A percentile compares a stretch with the other conserved stretches of the same genome.
These are phyloP conservation scores for Oryza rufipogon DNA, from an alignment of 176 grass and related monocot species.

Conservation along the genomic window DNA sequence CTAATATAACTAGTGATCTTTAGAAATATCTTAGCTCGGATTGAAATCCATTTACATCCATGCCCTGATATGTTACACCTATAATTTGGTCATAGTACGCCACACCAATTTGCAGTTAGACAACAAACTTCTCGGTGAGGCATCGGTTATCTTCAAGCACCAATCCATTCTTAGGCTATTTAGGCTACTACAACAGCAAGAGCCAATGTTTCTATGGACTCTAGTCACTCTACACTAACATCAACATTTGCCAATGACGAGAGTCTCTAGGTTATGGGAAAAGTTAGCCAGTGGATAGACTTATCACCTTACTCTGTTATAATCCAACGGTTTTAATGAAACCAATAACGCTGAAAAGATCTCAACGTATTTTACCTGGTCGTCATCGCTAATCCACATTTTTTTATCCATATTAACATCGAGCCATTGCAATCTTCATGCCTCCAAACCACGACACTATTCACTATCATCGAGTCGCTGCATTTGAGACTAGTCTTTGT, in stretches of 20 bases:
- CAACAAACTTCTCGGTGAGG: constrained; percentile 42
- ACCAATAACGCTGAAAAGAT: constrained; percentile 57
- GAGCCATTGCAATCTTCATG: too few relatives aligned
- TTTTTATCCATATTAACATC: too few relatives aligned
- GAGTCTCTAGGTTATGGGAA: constrained; percentile 66
- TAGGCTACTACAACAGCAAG: constrained; percentile 59
- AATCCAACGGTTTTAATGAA: constrained; percentile 69
- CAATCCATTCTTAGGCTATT: constrained; percentile 65
- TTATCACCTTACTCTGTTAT: constrained; percentile 53
- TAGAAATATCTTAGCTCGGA: constrained; percentile 56
- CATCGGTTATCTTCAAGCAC: constrained; percentile 68
- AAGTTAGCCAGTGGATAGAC: constrained; percentile 64
- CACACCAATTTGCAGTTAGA: constrained; percentile 55
- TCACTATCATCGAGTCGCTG: too few relatives aligned
- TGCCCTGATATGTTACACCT: too few relatives aligned
- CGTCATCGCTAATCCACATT: too few relatives aligned
- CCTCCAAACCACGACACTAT: too few relatives aligned
- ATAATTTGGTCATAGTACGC: constrained; percentile 1
- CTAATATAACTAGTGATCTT: constrained; percentile 56
- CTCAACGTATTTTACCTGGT: constrained; percentile 40
- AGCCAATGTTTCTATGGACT: constrained; percentile 58
- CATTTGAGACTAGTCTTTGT: too few relatives aligned
- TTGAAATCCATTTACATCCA: constrained; percentile 32
- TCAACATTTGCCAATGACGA: constrained; percentile 69
- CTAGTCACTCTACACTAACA: constrained; percentile 40